These are phyloP conservation scores for Cystofilobasidium ferigula DNA, from an alignment of 768 basidiomycete genomes.

Conservation along the genomic window DNA sequence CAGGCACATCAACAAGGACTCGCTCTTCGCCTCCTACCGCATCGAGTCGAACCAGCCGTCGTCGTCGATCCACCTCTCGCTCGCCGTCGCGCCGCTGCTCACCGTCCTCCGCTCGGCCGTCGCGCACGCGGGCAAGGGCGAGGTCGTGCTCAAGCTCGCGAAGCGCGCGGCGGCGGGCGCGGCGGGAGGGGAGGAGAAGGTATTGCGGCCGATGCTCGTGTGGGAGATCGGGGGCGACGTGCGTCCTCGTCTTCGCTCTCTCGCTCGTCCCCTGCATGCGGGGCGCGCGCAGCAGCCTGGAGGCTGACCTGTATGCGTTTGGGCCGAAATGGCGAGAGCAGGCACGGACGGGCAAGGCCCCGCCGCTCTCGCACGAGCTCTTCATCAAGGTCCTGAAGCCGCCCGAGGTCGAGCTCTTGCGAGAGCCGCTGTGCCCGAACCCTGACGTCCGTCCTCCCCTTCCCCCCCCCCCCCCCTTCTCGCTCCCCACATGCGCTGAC, in stretches of 20 bases:
- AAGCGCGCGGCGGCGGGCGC: conserved; percentile 44
- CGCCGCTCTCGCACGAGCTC: conserved; percentile 62
- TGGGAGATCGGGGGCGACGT: conserved; percentile 27
- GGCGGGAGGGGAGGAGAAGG: not conserved
- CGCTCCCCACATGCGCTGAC: not conserved
- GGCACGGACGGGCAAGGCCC: not conserved
- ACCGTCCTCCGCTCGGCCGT: conserved; percentile 45
- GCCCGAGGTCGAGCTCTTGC: conserved; percentile 56
- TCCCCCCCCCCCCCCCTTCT: not conserved
- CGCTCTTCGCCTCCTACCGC: conserved; percentile 63
- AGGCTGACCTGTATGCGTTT: too few species aligned
- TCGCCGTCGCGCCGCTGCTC: conserved; percentile 63
- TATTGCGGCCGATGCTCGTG: conserved; percentile 16
- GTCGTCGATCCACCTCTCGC: conserved; percentile 66
- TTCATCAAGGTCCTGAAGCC: conserved; percentile 69
- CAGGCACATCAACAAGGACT: conserved; percentile 28
- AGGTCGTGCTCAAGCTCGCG: conserved; percentile 69
- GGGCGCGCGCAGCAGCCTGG: too few species aligned
- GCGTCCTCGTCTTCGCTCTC: not conserved
- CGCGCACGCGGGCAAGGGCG: conserved; percentile 46
- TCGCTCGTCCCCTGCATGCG: not conserved
- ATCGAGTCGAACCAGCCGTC: conserved; percentile 68
- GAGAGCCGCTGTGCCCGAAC: conserved; percentile 73
- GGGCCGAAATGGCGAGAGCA: too few species aligned
- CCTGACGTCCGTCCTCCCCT: conserved; percentile 53